Evolutionary conservation across 371 early-diverging fungal species (phyloP).

Genomic region (Apophysomyces variabilis): DNA sequence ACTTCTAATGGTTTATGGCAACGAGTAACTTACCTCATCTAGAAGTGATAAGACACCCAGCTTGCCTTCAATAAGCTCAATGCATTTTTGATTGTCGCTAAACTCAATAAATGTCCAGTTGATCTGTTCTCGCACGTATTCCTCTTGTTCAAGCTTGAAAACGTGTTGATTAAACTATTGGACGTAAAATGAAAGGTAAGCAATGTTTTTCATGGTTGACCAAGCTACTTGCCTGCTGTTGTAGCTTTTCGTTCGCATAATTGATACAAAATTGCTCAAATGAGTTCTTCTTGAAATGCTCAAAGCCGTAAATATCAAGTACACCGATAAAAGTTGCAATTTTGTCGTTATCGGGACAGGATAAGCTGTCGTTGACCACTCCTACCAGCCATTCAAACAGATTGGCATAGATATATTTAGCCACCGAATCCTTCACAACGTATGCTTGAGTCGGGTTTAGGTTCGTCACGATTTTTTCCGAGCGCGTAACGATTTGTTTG

Average conservation of each 20-base stretch:
- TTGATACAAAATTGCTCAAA: constrained; percentile 99
- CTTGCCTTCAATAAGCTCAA: constrained; percentile 94
- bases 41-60: constrained; percentile 91
- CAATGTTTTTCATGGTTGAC: not conserved
- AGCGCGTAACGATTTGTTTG: constrained; percentile 82
- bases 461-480: constrained; percentile 81
- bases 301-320: constrained; percentile 94
- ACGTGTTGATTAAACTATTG: constrained; percentile 58
- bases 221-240: constrained; percentile 71
- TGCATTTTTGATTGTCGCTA: constrained; percentile 97
- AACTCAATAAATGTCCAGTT: constrained; percentile 91
- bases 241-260: constrained; percentile 95
- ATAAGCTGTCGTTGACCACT: constrained; percentile 75
- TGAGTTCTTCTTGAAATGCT: constrained; percentile 94
- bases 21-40: constrained; percentile 73
- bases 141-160: constrained; percentile 90
- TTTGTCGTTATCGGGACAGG: constrained; percentile 44
- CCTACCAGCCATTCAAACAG: constrained; percentile 92
- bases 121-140: constrained; percentile 90
- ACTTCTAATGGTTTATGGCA: not conserved
- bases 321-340: constrained; percentile 84
- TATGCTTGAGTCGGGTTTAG: constrained; percentile 72
- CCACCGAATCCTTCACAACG: constrained; percentile 84
- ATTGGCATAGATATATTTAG: constrained; percentile 88
- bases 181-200: not conserved